Conservation (phyloP, 805 yeast genomes). For the Wickerhamomyces bisporus region DNA sequence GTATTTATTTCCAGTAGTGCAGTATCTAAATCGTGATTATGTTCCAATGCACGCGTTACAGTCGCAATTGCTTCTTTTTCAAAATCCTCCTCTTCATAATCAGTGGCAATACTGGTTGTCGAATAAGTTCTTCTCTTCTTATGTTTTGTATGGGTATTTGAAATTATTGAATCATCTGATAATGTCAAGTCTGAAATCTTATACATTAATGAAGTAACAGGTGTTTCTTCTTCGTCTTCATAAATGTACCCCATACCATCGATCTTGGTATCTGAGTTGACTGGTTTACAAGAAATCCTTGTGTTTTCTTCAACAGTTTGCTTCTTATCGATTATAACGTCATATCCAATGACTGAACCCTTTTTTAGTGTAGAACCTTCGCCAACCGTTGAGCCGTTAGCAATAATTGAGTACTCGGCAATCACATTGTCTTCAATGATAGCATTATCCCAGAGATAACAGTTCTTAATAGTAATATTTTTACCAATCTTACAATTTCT, state of each 20-base stretch:
- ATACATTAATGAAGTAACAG: constrained; percentile 35
- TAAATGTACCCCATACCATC: constrained; percentile 32
- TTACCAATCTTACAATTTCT: constrained; percentile 80
- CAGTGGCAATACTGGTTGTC: constrained; percentile 39
- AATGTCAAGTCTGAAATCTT: constrained; percentile 43
- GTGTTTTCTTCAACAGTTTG: constrained; percentile 44
- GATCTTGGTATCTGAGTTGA: constrained; percentile 29
- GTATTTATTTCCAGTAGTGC: constrained; percentile 91
- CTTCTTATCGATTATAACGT: constrained; percentile 57
- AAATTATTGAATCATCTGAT: constrained; percentile 56
- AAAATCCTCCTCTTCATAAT: constrained; percentile 69
- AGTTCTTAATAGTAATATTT: constrained; percentile 62
- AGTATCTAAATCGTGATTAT: constrained; percentile 89
- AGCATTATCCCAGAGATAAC: constrained; percentile 86
- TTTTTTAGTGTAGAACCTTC: constrained; percentile 46
- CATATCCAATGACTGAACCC: constrained; percentile 78
- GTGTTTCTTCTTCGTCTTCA: constrained; percentile 30
- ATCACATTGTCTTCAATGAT: constrained; percentile 59
- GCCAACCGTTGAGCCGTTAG: constrained; percentile 55
- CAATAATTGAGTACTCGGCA: constrained; percentile 65
- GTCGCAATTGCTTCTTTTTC: constrained; percentile 90
- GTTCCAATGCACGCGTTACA: constrained; percentile 84
- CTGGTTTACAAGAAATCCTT: constrained; percentile 46
- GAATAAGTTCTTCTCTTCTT: constrained; percentile 42
- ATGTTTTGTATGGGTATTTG: constrained; percentile 36